These are phyloP conservation scores for Tribonema minus DNA, from an alignment of 108 stramenopile species.

Conservation along the genomic window DNA sequence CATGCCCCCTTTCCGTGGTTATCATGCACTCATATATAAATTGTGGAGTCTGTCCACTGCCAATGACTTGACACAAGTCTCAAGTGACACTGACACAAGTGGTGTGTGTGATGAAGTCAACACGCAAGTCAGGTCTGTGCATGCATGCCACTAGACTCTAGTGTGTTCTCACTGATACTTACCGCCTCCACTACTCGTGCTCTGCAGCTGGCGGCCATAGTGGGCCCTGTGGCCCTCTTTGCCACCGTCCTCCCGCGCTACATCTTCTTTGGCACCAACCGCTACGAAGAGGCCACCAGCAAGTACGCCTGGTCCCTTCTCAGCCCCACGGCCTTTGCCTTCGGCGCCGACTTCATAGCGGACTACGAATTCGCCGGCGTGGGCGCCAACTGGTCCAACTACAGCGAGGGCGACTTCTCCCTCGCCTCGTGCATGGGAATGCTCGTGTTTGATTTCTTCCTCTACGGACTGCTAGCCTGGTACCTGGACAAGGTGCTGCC, in stretches of 20 bases:
- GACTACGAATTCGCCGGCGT: conserved; percentile 64
- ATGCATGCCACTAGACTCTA: too few relatives aligned
- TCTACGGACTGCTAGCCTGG: conserved; percentile 50
- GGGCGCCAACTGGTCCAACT: conserved; percentile 54
- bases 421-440: conserved; percentile 46
- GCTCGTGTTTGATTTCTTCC: conserved; percentile 43
- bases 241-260: conserved; percentile 58
- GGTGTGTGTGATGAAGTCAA: too few relatives aligned
- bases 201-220: conserved; percentile 60
- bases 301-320: conserved; percentile 24
- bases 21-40: too few relatives aligned
- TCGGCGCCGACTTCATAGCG: conserved; percentile 64
- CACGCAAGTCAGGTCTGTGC: too few relatives aligned
- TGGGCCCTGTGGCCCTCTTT: conserved; percentile 59
- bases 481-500: conserved; percentile 50
- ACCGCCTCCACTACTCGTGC: too few relatives aligned
- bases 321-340: conserved; percentile 62
- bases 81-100: too few relatives aligned
- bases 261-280: conserved; percentile 58
- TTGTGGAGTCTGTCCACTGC: too few relatives aligned
- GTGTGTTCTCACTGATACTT: too few relatives aligned
- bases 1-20: too few relatives aligned
- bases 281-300: conserved; percentile 49
- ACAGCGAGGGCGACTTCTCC: conserved; percentile 53
- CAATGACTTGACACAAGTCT: too few relatives aligned